phyloP scores from a whole-genome alignment of 495 filamentous ascomycete species.

The Peziza echinospora region DNA sequence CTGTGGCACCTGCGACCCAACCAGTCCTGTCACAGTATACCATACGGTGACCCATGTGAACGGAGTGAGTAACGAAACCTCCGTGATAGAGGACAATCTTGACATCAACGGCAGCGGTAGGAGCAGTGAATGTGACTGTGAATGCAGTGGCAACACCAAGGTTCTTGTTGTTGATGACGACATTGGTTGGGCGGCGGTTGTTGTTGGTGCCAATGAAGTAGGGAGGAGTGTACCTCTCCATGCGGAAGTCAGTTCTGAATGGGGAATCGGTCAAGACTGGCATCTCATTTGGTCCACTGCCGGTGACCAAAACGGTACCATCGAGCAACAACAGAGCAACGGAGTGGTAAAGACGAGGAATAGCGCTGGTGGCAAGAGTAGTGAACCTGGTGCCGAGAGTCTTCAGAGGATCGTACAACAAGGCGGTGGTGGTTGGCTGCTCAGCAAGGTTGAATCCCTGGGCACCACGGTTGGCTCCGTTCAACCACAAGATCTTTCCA shows the following conservation, averaged over 20 bases:
- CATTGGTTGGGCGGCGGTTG: slow-evolving; percentile 26
- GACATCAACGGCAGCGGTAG: slow-evolving; percentile 20
- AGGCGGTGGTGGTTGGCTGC: slow-evolving; percentile 30
- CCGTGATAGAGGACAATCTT: slow-evolving; percentile 36
- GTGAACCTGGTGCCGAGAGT: slow-evolving; percentile 32
- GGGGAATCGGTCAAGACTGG: slow-evolving; percentile 28
- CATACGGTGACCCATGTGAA: slow-evolving; percentile 45
- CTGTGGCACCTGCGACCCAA: slow-evolving; percentile 22
- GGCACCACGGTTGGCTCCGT: slow-evolving; percentile 33
- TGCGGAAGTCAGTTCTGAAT: slow-evolving; percentile 31
- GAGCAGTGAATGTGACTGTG: slow-evolving; percentile 27
- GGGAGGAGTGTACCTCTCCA: slow-evolving; percentile 39
- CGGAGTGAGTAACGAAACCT: slow-evolving; percentile 37
- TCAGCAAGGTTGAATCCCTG: slow-evolving; percentile 37
- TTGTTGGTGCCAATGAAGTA: slow-evolving; percentile 33
- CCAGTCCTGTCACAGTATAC: slow-evolving; percentile 31
- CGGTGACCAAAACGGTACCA: slow-evolving; percentile 35
- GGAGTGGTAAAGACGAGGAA: slow-evolving; percentile 37
- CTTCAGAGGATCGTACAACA: slow-evolving; percentile 35
- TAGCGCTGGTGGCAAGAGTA: slow-evolving; percentile 26
- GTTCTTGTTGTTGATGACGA: slow-evolving; percentile 23
- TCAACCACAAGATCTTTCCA: slow-evolving; percentile 38
- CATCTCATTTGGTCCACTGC: slow-evolving; percentile 36
- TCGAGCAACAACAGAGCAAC: slow-evolving; percentile 36
- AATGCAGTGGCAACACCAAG: slow-evolving; percentile 27